Conservation (phyloP, 2,329 filamentous ascomycete species). For the Xylariaceae sp. region DNA sequence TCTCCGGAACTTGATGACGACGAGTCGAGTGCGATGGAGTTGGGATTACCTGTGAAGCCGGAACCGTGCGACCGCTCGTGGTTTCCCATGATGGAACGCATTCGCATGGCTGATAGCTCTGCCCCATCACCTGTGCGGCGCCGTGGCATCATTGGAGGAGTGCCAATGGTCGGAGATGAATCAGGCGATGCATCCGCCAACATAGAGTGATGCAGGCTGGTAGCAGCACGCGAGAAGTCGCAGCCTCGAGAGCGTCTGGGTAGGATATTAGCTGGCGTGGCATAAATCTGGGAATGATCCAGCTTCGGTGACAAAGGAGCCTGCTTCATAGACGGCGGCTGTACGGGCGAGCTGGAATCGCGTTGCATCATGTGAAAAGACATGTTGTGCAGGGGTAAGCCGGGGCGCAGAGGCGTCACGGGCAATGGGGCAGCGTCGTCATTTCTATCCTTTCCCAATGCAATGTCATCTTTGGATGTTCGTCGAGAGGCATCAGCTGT, state of each 20-base stretch:
- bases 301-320: slow-evolving; percentile 77
- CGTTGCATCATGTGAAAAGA: slow-evolving; percentile 64
- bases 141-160: slow-evolving; percentile 57
- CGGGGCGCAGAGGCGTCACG: slow-evolving; percentile 67
- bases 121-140: slow-evolving; percentile 45
- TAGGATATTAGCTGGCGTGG: slow-evolving; percentile 79
- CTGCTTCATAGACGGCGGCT: slow-evolving; percentile 47
- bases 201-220: slow-evolving; percentile 91
- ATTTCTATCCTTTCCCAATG: slow-evolving; percentile 37
- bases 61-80: slow-evolving; percentile 68
- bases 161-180: slow-evolving; percentile 78
- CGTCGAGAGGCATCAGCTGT: slow-evolving; percentile 50
- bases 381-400: slow-evolving; percentile 58
- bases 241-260: slow-evolving; percentile 84
- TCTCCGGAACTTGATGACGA: slow-evolving; percentile 64
- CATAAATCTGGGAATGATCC: slow-evolving; percentile 78
- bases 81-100: slow-evolving; percentile 66
- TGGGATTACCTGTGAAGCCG: slow-evolving; percentile 75
- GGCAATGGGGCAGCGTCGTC: slow-evolving; percentile 38
- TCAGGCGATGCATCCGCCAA: slow-evolving; percentile 86
- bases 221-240: slow-evolving; percentile 89
- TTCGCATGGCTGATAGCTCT: slow-evolving; percentile 63
- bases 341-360: slow-evolving; percentile 33
- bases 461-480: slow-evolving; percentile 63
- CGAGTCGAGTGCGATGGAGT: slow-evolving; percentile 69